Percentiles rank a stretch among this genome's conserved stretches.
Conservation (phyloP, 2,329 filamentous ascomycete genomes). For the Colletotrichum filicis region DNA sequence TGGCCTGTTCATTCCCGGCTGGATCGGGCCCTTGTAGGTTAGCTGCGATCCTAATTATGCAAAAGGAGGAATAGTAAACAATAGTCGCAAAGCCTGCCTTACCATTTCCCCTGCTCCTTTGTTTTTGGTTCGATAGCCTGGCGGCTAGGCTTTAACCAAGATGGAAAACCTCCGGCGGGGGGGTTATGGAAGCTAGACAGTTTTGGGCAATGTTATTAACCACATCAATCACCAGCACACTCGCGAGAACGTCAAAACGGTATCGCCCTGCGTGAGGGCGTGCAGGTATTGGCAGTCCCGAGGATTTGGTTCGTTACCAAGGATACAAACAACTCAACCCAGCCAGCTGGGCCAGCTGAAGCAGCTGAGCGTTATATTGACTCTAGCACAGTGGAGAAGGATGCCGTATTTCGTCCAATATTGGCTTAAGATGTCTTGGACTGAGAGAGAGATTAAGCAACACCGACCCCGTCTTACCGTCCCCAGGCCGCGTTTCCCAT, state of each 20-base stretch:
- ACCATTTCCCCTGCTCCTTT: neutral
- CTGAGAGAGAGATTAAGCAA: neutral
- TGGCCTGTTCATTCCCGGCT: neutral
- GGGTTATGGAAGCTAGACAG: neutral
- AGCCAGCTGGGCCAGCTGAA: neutral
- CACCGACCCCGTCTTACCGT: neutral
- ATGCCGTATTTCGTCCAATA: neutral
- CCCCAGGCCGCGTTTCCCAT: neutral
- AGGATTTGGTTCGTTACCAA: neutral
- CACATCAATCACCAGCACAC: neutral
- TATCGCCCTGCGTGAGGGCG: neutral
- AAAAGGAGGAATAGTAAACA: neutral
- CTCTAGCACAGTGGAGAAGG: neutral
- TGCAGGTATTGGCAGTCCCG: neutral
- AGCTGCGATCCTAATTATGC: neutral
- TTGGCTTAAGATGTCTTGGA: neutral
- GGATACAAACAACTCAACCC: neutral
- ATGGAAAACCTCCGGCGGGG: neutral
- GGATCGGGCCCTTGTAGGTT: neutral
- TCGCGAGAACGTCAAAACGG: neutral
- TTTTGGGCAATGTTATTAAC: neutral
- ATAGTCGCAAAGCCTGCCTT: neutral
- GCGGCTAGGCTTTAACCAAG: neutral
- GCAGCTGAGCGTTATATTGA: neutral
- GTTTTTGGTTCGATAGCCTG: neutral